Conservation (phyloP, 179 eudicot genomes). For the Silene vulgaris region DNA sequence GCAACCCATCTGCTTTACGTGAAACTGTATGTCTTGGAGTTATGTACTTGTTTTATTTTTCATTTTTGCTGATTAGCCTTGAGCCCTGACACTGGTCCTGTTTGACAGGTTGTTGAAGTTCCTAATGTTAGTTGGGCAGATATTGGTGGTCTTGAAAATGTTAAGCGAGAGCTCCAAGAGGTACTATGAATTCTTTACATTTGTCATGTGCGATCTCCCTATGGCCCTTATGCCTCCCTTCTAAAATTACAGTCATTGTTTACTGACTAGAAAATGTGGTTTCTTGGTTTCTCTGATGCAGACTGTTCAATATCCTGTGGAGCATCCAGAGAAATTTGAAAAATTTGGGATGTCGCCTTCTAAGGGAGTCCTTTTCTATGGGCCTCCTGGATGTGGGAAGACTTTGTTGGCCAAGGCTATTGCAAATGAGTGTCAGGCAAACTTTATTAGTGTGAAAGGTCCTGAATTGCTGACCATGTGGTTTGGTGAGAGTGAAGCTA, state of each 20-base stretch:
- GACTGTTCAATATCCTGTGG: conserved; percentile 94
- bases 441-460: conserved; percentile 76
- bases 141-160: conserved; percentile 83
- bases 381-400: conserved; percentile 89
- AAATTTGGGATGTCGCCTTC: conserved; percentile 91
- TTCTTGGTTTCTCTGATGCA: conserved; percentile 11
- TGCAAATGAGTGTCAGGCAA: conserved; percentile 83
- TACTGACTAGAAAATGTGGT: background rate
- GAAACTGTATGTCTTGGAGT: conserved; percentile 50
- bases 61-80: background rate
- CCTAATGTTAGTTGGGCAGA: conserved; percentile 72
- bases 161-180: conserved; percentile 87
- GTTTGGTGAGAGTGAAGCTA: conserved; percentile 91
- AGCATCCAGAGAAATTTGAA: conserved; percentile 87
- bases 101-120: conserved; percentile 65
- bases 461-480: conserved; percentile 87
- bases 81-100: background rate
- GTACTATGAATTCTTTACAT: conserved; percentile 26
- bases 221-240: background rate
- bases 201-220: background rate
- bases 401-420: conserved; percentile 81
- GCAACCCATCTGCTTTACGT: conserved; percentile 85
- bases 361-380: conserved; percentile 82
- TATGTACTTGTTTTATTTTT: background rate
- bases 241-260: background rate